These are phyloP conservation scores for Clonostachys chloroleuca DNA, from an alignment of 2,329 filamentous ascomycete species.

Conservation along the genomic window DNA sequence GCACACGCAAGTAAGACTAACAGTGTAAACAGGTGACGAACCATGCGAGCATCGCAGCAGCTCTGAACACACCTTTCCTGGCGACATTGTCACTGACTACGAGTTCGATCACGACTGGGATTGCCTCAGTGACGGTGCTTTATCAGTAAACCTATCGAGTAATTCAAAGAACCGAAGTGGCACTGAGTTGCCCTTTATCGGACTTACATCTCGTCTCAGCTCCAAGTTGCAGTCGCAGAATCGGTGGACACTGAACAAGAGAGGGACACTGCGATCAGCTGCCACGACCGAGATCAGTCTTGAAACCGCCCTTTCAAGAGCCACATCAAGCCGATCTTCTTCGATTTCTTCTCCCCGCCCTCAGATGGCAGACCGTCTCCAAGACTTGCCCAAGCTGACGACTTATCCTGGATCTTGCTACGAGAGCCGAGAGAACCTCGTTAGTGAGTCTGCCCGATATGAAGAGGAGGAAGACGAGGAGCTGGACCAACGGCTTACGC, in stretches of 20 bases:
- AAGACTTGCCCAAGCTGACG: constrained; percentile 45
- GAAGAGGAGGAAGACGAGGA: constrained; percentile 37
- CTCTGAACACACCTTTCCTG: constrained; percentile 29
- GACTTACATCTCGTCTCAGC: constrained; percentile 61
- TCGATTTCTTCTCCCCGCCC: constrained; percentile 60
- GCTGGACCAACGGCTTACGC: constrained; percentile 37
- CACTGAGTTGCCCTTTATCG: constrained; percentile 56
- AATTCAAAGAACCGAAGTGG: constrained; percentile 43
- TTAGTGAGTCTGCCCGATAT: constrained; percentile 21
- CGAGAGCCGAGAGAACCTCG: constrained; percentile 53
- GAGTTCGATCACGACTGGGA: constrained; percentile 60
- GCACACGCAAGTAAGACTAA: constrained; percentile 8
- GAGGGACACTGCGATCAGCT: constrained; percentile 38
- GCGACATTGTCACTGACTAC: constrained; percentile 34
- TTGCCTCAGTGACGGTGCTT: constrained; percentile 62
- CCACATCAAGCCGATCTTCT: constrained; percentile 72
- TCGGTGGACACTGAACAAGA: constrained; percentile 43
- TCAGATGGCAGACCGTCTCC: neutral
- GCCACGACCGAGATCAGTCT: constrained; percentile 81
- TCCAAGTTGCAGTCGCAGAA: constrained; percentile 52
- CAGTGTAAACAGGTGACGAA: constrained; percentile 46
- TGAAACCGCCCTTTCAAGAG: constrained; percentile 68
- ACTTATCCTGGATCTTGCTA: constrained; percentile 62
- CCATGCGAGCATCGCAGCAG: constrained; percentile 53
- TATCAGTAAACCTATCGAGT: constrained; percentile 19